A percentile compares a stretch with the other conserved stretches of the same genome.
Conservation (phyloP, 208 protist genomes). For the Trypanosomatidae sp. region DNA sequence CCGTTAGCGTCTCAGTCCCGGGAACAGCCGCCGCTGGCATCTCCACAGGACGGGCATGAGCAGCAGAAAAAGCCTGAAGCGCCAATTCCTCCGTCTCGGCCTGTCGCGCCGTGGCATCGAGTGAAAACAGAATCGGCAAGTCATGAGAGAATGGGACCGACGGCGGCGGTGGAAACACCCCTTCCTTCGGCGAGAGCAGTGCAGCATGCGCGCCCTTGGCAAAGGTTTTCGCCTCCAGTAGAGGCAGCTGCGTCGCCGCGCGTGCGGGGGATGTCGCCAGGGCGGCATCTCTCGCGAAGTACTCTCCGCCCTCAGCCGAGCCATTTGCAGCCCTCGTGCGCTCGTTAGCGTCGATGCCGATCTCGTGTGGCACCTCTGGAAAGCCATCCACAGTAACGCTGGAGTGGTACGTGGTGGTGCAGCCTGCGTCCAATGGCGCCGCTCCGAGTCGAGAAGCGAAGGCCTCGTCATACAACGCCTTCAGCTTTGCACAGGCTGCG, state of each 20-base stretch:
- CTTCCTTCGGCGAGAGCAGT: not conserved
- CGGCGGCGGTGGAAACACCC: not conserved
- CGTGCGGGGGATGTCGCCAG: not conserved
- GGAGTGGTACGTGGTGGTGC: slow-evolving; percentile 11
- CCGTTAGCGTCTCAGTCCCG: not conserved
- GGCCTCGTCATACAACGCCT: slow-evolving; percentile 43
- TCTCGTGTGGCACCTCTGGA: not conserved
- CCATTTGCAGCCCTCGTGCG: not conserved
- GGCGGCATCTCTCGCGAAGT: not conserved
- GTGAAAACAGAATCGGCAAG: slow-evolving; percentile 4
- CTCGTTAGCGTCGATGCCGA: not conserved
- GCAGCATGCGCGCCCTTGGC: not conserved
- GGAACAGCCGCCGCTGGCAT: not conserved
- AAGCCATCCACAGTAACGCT: not conserved
- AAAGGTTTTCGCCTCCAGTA: not conserved
- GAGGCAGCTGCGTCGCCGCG: not conserved
- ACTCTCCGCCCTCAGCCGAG: not conserved
- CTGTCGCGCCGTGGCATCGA: slow-evolving; percentile 25
- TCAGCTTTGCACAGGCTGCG: slow-evolving; percentile 35
- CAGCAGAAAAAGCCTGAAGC: slow-evolving; percentile 6
- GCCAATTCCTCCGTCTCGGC: slow-evolving; percentile 17
- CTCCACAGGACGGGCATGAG: not conserved
- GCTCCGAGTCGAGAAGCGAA: slow-evolving; percentile 18
- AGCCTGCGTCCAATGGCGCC: not conserved
- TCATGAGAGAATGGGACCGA: not conserved